These are phyloP conservation scores for Phycomyces blakesleeanus DNA, from an alignment of 192 early-diverging fungal species.

Conservation along the genomic window DNA sequence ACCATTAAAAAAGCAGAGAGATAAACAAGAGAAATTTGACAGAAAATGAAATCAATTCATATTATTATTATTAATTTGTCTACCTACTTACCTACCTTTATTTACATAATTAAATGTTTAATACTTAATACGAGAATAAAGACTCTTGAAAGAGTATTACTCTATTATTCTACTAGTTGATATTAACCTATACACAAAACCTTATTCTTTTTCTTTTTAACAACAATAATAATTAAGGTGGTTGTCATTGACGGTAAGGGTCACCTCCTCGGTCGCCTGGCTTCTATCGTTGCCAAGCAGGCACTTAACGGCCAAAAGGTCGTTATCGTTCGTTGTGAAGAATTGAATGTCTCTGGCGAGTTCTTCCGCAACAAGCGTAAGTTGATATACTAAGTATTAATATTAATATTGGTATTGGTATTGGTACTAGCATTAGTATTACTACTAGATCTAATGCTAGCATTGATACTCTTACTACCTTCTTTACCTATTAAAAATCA, in stretches of 20 bases:
- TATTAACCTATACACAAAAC: no score
- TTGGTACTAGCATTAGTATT: neutral
- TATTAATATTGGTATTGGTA: neutral
- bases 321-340: slow-evolving; percentile 97
- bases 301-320: slow-evolving; percentile 95
- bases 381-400: slow-evolving; percentile 26
- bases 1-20: no score
- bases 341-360: slow-evolving; percentile 95
- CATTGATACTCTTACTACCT: neutral
- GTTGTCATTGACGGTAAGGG: slow-evolving; percentile 99
- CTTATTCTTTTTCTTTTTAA: no score
- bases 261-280: slow-evolving; percentile 96
- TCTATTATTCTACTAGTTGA: no score
- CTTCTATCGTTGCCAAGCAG: slow-evolving; percentile 98
- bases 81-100: no score
- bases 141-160: no score
- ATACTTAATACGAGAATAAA: no score
- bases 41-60: no score
- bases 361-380: slow-evolving; percentile 99
- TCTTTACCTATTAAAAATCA: neutral
- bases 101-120: no score
- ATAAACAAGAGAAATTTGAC: no score
- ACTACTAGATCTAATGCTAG: neutral
- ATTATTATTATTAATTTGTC: no score
- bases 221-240: slow-evolving; percentile 71